These are phyloP conservation scores for Aspergillus leporis DNA, from an alignment of 495 filamentous ascomycete species.

Conservation along the genomic window DNA sequence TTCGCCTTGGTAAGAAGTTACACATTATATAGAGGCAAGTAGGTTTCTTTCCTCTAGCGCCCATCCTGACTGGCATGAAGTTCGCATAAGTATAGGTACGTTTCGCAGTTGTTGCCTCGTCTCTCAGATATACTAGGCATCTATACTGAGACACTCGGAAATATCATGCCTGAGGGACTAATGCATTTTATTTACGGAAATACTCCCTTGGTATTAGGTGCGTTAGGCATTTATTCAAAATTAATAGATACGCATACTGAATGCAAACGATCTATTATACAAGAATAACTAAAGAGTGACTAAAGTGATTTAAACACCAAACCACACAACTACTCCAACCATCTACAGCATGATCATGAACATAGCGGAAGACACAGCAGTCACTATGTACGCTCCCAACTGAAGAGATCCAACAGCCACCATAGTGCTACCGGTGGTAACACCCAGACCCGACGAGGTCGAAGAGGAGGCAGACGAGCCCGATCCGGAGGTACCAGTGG, in stretches of 20 bases:
- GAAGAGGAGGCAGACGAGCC: constrained; percentile 37
- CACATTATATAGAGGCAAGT: too few relatives aligned
- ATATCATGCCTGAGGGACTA: too few relatives aligned
- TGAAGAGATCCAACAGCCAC: constrained; percentile 62
- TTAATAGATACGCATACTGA: background rate
- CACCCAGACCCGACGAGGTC: constrained; percentile 34
- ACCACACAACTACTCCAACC: background rate
- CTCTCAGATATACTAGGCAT: too few relatives aligned
- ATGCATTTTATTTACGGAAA: too few relatives aligned
- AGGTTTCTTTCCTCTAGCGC: too few relatives aligned
- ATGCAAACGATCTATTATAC: constrained; percentile 4
- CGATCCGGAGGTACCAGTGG: constrained; percentile 44
- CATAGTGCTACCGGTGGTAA: constrained; percentile 44
- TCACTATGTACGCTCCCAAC: constrained; percentile 62
- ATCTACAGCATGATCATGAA: constrained; percentile 72
- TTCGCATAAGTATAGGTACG: too few relatives aligned
- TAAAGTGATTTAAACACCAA: background rate
- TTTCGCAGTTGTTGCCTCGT: too few relatives aligned
- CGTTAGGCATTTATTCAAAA: too few relatives aligned
- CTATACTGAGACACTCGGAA: too few relatives aligned
- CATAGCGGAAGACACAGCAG: constrained; percentile 65
- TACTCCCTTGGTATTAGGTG: too few relatives aligned
- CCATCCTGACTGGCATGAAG: too few relatives aligned
- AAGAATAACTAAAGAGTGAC: constrained; percentile 6
- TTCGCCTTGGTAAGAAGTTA: too few relatives aligned